Evolutionary conservation across 768 basidiomycete species (phyloP), one percentile per base, ranked within the genome.

Genomic region (Suillus subaureus): DNA sequence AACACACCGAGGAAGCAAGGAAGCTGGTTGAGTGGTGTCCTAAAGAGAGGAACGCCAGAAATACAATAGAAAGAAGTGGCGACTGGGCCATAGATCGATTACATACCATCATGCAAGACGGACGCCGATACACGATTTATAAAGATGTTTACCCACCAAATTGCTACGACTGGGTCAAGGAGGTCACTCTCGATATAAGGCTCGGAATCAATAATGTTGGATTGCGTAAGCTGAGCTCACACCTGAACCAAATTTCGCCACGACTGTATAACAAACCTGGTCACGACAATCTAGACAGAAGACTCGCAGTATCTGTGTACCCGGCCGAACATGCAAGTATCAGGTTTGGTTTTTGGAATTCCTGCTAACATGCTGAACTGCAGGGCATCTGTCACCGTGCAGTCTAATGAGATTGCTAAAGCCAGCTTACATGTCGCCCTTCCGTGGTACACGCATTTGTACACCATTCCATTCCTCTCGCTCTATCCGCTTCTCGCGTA

Each of bases 401-500:
- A 84, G 63, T 92, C 90, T 12, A 73, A 83, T 49, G 92, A 93
- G 75, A 91, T 93, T 61, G 83, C 85, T 45, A 78, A 84, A 47
- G 89, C 90, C 58, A 88, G 84, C 71, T 76, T 93, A 64, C 91
- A 90, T 71, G 79, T 86, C 64, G 81, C 85, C 58, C 81, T 89
- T 60, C 89, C 90, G n/a, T 84, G 86, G 83, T 85, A 87, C 71
- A 83, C 81, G 47, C 89, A 93, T 71, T 75, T 94, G 63, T 95
- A 95, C 73, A 84, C 88, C 6, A 64, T 88, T 21, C 93, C 93
- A 0, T 93, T 93, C 71, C 82, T 94, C n/a, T 85, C 84, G 1
- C 80, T 94, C 58, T 95, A 94, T 68, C 93, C 93, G 0, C 75
- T 95, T 37, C 84, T 93, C 37, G 92, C 91, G 31, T 97, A 97